Evolutionary conservation across 495 filamentous ascomycete species (phyloP).

Genomic region (Staphylotrichum tortipilum): DNA sequence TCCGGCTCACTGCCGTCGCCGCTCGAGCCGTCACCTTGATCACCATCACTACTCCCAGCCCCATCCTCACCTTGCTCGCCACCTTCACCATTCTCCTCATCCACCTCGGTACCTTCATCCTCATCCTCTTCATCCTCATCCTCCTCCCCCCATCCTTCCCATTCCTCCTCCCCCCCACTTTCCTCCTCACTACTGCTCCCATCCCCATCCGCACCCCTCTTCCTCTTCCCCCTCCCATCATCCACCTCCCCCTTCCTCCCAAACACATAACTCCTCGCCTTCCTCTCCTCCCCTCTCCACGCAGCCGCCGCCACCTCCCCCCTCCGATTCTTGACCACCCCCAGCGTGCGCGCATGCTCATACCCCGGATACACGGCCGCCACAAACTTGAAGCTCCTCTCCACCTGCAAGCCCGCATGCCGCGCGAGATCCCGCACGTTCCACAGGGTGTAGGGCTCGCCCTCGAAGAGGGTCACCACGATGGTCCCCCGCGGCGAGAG

Average conservation of each 20-base stretch:
- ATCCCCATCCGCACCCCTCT: slow-evolving; percentile 24
- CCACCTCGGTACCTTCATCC: slow-evolving; percentile 3
- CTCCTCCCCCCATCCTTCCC: slow-evolving; percentile 3
- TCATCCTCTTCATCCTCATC: slow-evolving; percentile 5
- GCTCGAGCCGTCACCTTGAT: no score
- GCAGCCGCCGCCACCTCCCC: slow-evolving; percentile 36
- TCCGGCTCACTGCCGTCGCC: background rate
- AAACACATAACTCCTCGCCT: slow-evolving; percentile 72
- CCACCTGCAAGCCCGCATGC: slow-evolving; percentile 66
- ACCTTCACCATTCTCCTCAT: background rate
- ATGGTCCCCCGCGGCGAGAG: slow-evolving; percentile 53
- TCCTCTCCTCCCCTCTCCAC: slow-evolving; percentile 74
- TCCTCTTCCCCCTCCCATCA: slow-evolving; percentile 31
- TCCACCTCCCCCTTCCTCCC: slow-evolving; percentile 43
- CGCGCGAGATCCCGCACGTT: slow-evolving; percentile 80
- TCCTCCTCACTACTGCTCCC: slow-evolving; percentile 15
- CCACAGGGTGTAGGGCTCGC: slow-evolving; percentile 90
- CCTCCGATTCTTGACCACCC: slow-evolving; percentile 55
- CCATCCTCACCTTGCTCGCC: background rate
- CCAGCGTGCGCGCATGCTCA: slow-evolving; percentile 77
- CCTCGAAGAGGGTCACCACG: slow-evolving; percentile 83
- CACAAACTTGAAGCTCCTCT: slow-evolving; percentile 69
- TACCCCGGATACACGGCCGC: slow-evolving; percentile 74
- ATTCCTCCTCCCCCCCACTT: slow-evolving; percentile 3
- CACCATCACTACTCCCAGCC: background rate